Evolutionary conservation across 768 basidiomycete species (phyloP), one percentile per base, ranked within the genome.

Genomic region (Pleurotus platypus): DNA sequence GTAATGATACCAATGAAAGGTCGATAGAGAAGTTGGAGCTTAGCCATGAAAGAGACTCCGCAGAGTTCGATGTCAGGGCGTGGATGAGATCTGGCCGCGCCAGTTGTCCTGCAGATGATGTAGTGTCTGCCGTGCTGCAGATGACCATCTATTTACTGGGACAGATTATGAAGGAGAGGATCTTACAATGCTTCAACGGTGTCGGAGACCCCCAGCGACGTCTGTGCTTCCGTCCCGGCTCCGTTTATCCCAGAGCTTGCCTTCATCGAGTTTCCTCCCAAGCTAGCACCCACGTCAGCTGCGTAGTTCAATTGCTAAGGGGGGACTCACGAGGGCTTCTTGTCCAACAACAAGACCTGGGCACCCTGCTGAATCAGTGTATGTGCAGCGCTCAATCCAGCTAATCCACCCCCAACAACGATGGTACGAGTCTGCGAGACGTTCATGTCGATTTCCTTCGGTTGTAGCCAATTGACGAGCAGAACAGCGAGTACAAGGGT

Each of bases 301-400:
- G n/a, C 3, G 22, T 26, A 39, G 12, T 7, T 16, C 7, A 26
- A 35, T 24, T 11, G 4, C 30, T 35, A 11, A 35, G 11, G 30
- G 8, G 6, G 5, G 1, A 61, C 63, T 24, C 57, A 67, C 66
- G 60, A 58, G 6, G 65, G 63, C 49, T 63, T 63, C 59, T 67
- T 68, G 71, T 91, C 89, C 30, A 91, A 77, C 43, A 90, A 70
- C 39, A 89, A 72, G 5, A 90, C 88, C 64, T 81, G 86, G 6
- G 80, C 85, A 24, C 88, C 89, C 35, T 85, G 77, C 70, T 90
- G 87, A 46, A 89, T 79, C 40, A 91, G 79, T 9, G 88, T 89
- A 68, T 90, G 89, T 20, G 87, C 87, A n/a, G 89, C 89, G 55
- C 82, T 82, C 58, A 88, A 81, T 61, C 86, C 86, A 0, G 82